Evolutionary conservation across 371 early-diverging fungal species (phyloP).

Genomic region (Blakeslea trispora): DNA sequence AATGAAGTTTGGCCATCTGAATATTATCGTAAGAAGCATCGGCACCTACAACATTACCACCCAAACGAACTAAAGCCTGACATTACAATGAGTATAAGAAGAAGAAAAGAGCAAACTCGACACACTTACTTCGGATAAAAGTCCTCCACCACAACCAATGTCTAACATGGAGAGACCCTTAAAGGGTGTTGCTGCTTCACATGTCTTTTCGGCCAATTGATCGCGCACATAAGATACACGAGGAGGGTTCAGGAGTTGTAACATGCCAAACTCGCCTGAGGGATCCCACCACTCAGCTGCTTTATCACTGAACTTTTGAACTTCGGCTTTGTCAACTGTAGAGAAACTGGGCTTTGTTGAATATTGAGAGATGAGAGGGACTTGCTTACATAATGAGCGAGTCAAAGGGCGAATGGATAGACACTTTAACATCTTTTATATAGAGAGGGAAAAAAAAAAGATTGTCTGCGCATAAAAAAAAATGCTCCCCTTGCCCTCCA

Average conservation of each 20-base stretch:
- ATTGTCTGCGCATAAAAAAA: too few relatives aligned
- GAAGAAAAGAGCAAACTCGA: too few relatives aligned
- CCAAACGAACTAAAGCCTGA: constrained; percentile 81
- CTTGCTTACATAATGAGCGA: too few relatives aligned
- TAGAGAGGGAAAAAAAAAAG: too few relatives aligned
- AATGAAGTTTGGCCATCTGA: constrained; percentile 77
- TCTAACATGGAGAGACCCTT: constrained; percentile 75
- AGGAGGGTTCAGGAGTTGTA: constrained; percentile 89
- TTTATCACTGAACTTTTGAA: constrained; percentile 79
- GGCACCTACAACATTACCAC: constrained; percentile 77
- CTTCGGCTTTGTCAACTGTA: constrained; percentile 74
- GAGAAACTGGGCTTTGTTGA: constrained; percentile 16
- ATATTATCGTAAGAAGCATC: constrained; percentile 89
- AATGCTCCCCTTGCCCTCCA: too few relatives aligned
- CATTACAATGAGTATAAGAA: background rate
- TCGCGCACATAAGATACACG: constrained; percentile 81
- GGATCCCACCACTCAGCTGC: constrained; percentile 94
- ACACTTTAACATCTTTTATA: too few relatives aligned
- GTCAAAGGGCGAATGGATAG: too few relatives aligned
- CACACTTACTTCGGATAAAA: constrained; percentile 77
- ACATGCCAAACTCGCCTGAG: constrained; percentile 80
- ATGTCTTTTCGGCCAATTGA: constrained; percentile 30
- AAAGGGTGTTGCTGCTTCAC: constrained; percentile 49
- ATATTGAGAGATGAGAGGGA: background rate
- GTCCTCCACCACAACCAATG: constrained; percentile 95